Percentiles rank a stretch among this genome's conserved stretches.
Evolutionary conservation across 768 basidiomycete species (phyloP).

Genomic region (Termitomyces sp.): DNA sequence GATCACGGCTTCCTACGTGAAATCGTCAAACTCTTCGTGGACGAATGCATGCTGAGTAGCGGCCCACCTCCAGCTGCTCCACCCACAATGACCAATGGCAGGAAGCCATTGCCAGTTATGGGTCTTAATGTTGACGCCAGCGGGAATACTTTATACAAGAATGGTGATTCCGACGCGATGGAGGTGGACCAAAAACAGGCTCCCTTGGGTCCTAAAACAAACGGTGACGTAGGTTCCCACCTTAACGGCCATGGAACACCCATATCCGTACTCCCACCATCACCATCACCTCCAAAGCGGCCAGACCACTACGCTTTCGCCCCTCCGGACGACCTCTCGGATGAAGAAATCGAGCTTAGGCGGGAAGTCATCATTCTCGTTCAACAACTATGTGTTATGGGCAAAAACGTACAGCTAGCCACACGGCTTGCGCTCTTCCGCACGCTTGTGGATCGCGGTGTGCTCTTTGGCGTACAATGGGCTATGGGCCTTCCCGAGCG

Average conservation of each 20-base stretch:
- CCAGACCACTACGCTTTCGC: slow-evolving; percentile 45
- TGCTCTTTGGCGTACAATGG: slow-evolving; percentile 92
- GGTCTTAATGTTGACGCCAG: slow-evolving; percentile 34
- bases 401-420: slow-evolving; percentile 92
- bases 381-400: slow-evolving; percentile 92
- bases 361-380: slow-evolving; percentile 83
- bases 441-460: slow-evolving; percentile 80
- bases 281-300: slow-evolving; percentile 16
- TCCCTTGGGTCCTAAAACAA: slow-evolving; percentile 23
- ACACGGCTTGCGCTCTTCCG: slow-evolving; percentile 85
- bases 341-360: slow-evolving; percentile 51
- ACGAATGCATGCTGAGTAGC: slow-evolving; percentile 58
- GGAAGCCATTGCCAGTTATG: slow-evolving; percentile 28
- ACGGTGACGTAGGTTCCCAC: slow-evolving; percentile 21
- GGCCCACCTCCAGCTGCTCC: slow-evolving; percentile 23
- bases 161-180: slow-evolving; percentile 28
- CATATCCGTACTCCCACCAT: not conserved
- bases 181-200: slow-evolving; percentile 33
- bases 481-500: slow-evolving; percentile 71
- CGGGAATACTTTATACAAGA: slow-evolving; percentile 21
- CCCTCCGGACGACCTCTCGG: slow-evolving; percentile 52
- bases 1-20: slow-evolving; percentile 75
- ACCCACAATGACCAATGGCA: slow-evolving; percentile 17
- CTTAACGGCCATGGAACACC: slow-evolving; percentile 20
- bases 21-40: slow-evolving; percentile 72